These are phyloP conservation scores for Acarospora socialis DNA, from an alignment of 2,329 filamentous ascomycete species.

Conservation along the genomic window DNA sequence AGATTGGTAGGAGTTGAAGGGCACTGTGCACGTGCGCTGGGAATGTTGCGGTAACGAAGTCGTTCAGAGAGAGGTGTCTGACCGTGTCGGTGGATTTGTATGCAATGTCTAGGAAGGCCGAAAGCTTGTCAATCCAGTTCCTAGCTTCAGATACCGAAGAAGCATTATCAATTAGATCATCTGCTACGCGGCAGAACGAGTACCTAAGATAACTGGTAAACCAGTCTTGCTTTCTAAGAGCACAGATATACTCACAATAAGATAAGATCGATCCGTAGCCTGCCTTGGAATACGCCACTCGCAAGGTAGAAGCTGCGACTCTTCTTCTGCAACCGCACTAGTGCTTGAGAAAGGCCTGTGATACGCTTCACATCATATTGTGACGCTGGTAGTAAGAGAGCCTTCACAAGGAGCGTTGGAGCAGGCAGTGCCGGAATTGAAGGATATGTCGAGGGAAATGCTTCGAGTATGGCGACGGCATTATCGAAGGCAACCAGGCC, in stretches of 20 bases:
- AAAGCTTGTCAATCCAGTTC: slow-evolving; percentile 45
- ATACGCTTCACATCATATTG: slow-evolving; percentile 46
- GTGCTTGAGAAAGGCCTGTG: slow-evolving; percentile 43
- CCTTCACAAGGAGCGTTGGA: slow-evolving; percentile 36
- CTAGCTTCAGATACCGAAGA: slow-evolving; percentile 36
- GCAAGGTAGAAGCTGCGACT: slow-evolving; percentile 63
- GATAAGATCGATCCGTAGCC: slow-evolving; percentile 53
- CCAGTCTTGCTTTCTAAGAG: slow-evolving; percentile 2
- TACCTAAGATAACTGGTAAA: slow-evolving; percentile 34
- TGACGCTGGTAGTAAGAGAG: slow-evolving; percentile 34
- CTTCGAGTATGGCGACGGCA: slow-evolving; percentile 48
- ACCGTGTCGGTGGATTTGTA: slow-evolving; percentile 26
- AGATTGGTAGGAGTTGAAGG: slow-evolving; percentile 43
- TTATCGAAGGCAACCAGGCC: slow-evolving; percentile 57
- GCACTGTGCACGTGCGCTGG: slow-evolving; percentile 39
- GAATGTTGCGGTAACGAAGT: slow-evolving; percentile 30
- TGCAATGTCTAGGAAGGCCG: slow-evolving; percentile 40
- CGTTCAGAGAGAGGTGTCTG: slow-evolving; percentile 14
- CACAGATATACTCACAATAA: slow-evolving; percentile 35
- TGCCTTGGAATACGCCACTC: slow-evolving; percentile 53
- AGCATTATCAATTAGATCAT: slow-evolving; percentile 58
- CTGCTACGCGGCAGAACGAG: slow-evolving; percentile 59
- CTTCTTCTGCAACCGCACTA: slow-evolving; percentile 44
- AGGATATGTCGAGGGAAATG: slow-evolving; percentile 46
- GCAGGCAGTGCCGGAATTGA: slow-evolving; percentile 35